Evolutionary conservation across 148 eudicot genomes (phyloP), one percentile per base, ranked within the genome.

Genomic region (Cornus suecica): DNA sequence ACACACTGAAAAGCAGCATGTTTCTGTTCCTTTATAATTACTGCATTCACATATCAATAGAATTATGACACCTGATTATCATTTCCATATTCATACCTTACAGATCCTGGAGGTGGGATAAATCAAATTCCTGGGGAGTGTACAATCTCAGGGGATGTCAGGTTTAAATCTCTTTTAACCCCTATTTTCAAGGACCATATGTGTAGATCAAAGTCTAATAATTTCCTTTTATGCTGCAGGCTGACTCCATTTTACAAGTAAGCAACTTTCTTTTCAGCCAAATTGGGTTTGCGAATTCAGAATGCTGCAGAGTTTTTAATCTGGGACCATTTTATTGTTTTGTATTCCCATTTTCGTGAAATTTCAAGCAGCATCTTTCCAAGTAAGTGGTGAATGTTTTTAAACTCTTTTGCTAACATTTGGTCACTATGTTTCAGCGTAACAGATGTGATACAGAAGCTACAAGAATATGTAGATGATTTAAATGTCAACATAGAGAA

Each of bases 181-280:
- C 74, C 8, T 80, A 45, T 41, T 69, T 28, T 54, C 42, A 7
- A 16, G n/a, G 77, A 26, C 48, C 42, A 65, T 37, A 61, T 25
- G 23, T 67, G 15, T 56, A 27, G 30, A 69, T 22, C 32, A 73
- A 66, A 66, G n/a, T 68, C 73, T 78, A 71, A 79, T 67, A 1
- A 45, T 63, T 61, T 22, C 69, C 67, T 68, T 71, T 70, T 9
- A 64, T 71, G 70, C 84, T 83, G 89, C 97, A 94, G 98, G 95
- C 81, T 95, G 83, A 95, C 99, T 73, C 99, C 99, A 77, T 92
- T 95, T 79, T 95, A 95, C 81, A 81, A 87, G 99, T 95, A 92
- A 78, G 86, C 67, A 28, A 71, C 62, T 62, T 26, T 10, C 14
- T 70, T 29, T 51, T 10, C n/a, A 28, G 22, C 66, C 76, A 2